Evolutionary conservation across 495 filamentous ascomycete genomes (phyloP).

Genomic region (Penicillium maclennaniae): DNA sequence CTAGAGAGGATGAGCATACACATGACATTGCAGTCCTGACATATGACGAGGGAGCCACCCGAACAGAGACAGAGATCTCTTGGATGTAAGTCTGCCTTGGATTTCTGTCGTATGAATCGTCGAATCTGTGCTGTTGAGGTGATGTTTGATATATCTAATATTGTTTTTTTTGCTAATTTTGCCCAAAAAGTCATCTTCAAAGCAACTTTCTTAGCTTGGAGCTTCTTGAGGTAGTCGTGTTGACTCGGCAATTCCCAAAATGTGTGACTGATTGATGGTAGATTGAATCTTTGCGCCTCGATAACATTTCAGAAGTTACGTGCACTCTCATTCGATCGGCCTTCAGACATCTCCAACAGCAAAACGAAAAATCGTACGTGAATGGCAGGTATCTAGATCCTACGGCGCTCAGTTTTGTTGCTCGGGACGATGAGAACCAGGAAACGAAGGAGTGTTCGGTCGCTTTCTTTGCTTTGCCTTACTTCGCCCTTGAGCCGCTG

Average conservation of each 20-base stretch:
- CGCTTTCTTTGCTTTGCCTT: constrained; percentile 8
- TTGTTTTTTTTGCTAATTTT: background rate
- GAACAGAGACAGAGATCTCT: background rate
- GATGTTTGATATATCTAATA: background rate
- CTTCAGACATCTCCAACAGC: background rate
- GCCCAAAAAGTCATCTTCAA: background rate
- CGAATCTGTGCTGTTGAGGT: too few relatives aligned
- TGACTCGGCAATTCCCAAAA: background rate
- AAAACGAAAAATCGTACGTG: constrained; percentile 3
- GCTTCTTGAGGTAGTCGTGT: background rate
- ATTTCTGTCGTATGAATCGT: background rate
- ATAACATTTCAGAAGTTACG: constrained; percentile 2
- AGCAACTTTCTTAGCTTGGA: background rate
- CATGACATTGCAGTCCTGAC: constrained; percentile 6
- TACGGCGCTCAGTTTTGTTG: constrained; percentile 3
- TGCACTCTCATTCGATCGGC: background rate
- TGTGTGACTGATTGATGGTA: background rate
- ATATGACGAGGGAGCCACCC: background rate
- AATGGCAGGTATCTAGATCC: constrained; percentile 6
- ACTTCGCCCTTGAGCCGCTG: constrained; percentile 1
- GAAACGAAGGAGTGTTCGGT: background rate
- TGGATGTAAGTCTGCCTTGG: constrained; percentile 1
- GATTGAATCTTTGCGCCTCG: constrained; percentile 2
- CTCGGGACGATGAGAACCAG: background rate
- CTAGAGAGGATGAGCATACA: background rate